A percentile compares a stretch with the other conserved stretches of the same genome.
These are phyloP conservation scores for Dalbergia cochinchinensis DNA, from an alignment of 306 rosid genomes.

Conservation along the genomic window DNA sequence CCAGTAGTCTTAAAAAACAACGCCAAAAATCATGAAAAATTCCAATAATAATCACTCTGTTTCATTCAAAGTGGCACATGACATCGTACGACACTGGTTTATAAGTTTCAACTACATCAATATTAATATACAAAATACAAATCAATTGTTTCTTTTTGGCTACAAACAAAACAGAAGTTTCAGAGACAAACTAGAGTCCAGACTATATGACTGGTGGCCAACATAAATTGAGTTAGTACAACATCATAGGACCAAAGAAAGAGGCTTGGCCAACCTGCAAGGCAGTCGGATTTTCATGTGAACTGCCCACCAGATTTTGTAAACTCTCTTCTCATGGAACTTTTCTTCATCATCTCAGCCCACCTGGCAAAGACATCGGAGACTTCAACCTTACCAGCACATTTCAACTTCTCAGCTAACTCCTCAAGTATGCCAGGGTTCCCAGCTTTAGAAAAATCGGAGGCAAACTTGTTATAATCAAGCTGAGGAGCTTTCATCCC, in stretches of 20 bases:
- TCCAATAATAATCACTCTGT: constrained; percentile 11
- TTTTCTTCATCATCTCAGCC: constrained; percentile 85
- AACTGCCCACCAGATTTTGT: constrained; percentile 32
- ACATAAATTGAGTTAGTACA: constrained; percentile 8
- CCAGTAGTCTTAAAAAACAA: constrained; percentile 2
- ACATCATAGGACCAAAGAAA: constrained; percentile 2
- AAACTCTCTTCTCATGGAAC: constrained; percentile 60
- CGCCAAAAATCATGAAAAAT: not conserved
- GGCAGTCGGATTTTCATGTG: constrained; percentile 37
- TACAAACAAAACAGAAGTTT: constrained; percentile 3
- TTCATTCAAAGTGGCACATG: constrained; percentile 47
- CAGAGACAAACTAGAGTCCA: constrained; percentile 11
- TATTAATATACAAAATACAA: constrained; percentile 30
- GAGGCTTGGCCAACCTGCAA: constrained; percentile 14
- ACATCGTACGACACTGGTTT: constrained; percentile 39
- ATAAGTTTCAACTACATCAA: constrained; percentile 34
- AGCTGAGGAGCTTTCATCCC: constrained; percentile 96
- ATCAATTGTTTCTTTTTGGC: not conserved
- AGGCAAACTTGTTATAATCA: constrained; percentile 83
- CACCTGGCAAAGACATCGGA: constrained; percentile 72
- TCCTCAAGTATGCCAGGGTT: constrained; percentile 77
- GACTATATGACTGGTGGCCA: not conserved
- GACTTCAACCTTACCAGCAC: constrained; percentile 79
- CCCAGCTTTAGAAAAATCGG: constrained; percentile 82
- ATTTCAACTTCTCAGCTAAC: constrained; percentile 79